phyloP scores from a whole-genome alignment of 352 stramenopile genomes.

The Elongisporangium prolatum region DNA sequence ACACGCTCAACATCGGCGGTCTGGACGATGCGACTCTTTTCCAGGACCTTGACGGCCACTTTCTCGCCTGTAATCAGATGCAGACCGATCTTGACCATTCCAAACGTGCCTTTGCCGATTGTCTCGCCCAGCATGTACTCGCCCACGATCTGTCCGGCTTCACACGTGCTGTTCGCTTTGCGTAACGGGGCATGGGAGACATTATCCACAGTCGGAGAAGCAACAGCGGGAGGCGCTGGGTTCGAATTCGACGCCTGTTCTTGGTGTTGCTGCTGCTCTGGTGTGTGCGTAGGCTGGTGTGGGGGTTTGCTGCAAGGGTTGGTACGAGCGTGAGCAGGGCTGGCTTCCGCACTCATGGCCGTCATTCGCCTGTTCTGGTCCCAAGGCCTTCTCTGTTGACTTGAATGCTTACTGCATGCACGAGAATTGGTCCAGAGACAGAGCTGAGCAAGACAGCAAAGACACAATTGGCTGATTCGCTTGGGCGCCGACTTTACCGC shows the following conservation, averaged over 20 bases:
- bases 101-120: slow-evolving; percentile 92
- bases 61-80: slow-evolving; percentile 90
- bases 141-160: slow-evolving; percentile 54
- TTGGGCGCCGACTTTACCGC: not conserved
- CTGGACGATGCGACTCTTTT: slow-evolving; percentile 90
- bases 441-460: not conserved
- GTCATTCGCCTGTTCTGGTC: not conserved
- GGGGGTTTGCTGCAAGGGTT: not conserved
- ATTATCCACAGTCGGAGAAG: not conserved
- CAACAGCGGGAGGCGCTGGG: not conserved
- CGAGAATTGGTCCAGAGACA: not conserved
- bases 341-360: not conserved
- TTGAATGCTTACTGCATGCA: not conserved
- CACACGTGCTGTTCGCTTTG: not conserved
- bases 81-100: slow-evolving; percentile 87
- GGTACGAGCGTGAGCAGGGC: not conserved
- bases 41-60: slow-evolving; percentile 91
- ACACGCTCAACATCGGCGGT: slow-evolving; percentile 87
- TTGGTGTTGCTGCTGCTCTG: not conserved
- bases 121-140: slow-evolving; percentile 90
- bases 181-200: not conserved
- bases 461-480: not conserved
- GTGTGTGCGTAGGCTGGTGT: not conserved
- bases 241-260: not conserved
- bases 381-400: not conserved